Evolutionary conservation across 805 yeast genomes (phyloP).

Genomic region (Candida coleopterorum): DNA sequence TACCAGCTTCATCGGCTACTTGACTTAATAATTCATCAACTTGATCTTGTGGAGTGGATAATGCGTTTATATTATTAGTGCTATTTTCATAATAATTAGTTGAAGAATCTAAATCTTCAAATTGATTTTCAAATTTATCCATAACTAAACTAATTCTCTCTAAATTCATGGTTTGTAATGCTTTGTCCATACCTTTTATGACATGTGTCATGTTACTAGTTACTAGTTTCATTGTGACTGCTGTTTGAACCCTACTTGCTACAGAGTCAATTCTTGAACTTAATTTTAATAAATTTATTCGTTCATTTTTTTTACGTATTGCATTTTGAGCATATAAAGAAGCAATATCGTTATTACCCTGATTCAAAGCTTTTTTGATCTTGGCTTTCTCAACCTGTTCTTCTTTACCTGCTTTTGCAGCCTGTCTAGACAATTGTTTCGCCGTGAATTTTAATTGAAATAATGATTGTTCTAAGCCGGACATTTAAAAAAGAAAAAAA

Average conservation of each 20-base stretch:
- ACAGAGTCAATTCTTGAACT: constrained; percentile 94
- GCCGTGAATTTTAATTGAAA: constrained; percentile 83
- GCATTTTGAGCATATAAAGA: constrained; percentile 94
- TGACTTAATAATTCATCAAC: constrained; percentile 87
- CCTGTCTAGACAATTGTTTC: constrained; percentile 85
- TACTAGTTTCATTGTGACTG: constrained; percentile 94
- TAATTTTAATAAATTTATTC: constrained; percentile 72
- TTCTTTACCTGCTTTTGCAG: constrained; percentile 86
- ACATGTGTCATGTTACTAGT: constrained; percentile 92
- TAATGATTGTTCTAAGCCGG: constrained; percentile 47
- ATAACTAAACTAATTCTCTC: constrained; percentile 89
- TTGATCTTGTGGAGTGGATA: constrained; percentile 90
- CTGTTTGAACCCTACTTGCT: constrained; percentile 93
- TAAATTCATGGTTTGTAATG: constrained; percentile 91
- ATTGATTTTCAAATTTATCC: constrained; percentile 96
- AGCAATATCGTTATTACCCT: constrained; percentile 89
- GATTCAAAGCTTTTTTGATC: constrained; percentile 80
- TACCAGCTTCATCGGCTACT: constrained; percentile 96
- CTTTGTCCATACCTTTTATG: constrained; percentile 93
- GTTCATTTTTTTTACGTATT: constrained; percentile 83
- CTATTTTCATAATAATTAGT: constrained; percentile 91
- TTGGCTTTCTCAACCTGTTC: constrained; percentile 82
- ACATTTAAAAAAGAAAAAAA: constrained; percentile 16
- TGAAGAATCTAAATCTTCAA: constrained; percentile 92
- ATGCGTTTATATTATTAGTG: constrained; percentile 82